Conservation (phyloP, 2,329 filamentous ascomycete genomes). For the Microsporum ferrugineum region DNA sequence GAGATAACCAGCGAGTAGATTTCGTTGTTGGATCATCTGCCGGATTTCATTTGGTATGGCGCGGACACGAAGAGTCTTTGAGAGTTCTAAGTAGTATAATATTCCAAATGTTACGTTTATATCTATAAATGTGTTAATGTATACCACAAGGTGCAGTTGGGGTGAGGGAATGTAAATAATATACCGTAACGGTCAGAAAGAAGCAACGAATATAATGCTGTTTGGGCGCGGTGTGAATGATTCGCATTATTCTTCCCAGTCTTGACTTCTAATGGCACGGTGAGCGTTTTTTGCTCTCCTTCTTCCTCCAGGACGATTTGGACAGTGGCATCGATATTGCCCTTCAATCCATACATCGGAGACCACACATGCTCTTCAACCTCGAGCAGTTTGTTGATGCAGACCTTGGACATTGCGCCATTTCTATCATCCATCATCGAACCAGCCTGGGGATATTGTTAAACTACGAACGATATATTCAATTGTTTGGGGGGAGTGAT, state of each 20-base stretch:
- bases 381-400: slow-evolving; percentile 85
- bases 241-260: slow-evolving; percentile 73
- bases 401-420: slow-evolving; percentile 64
- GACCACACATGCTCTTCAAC: slow-evolving; percentile 98
- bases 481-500: not conserved
- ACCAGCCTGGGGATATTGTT: slow-evolving; percentile 39
- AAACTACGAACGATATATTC: not conserved
- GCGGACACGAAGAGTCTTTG: slow-evolving; percentile 73
- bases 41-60: slow-evolving; percentile 77
- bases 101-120: slow-evolving; percentile 82
- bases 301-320: slow-evolving; percentile 71
- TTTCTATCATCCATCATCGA: slow-evolving; percentile 71
- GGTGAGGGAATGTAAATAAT: slow-evolving; percentile 13
- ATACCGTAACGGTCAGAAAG: slow-evolving; percentile 77
- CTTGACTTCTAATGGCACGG: slow-evolving; percentile 90
- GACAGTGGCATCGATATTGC: slow-evolving; percentile 94
- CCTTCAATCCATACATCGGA: slow-evolving; percentile 91
- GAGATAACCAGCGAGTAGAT: slow-evolving; percentile 74
- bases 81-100: slow-evolving; percentile 88
- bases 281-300: slow-evolving; percentile 55
- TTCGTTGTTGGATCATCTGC: slow-evolving; percentile 94
- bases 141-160: not conserved
- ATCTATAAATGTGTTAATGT: slow-evolving; percentile 39
- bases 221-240: slow-evolving; percentile 79
- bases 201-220: slow-evolving; percentile 82